Conservation (phyloP, 768 basidiomycete species). For the Leccinellum albellum region DNA sequence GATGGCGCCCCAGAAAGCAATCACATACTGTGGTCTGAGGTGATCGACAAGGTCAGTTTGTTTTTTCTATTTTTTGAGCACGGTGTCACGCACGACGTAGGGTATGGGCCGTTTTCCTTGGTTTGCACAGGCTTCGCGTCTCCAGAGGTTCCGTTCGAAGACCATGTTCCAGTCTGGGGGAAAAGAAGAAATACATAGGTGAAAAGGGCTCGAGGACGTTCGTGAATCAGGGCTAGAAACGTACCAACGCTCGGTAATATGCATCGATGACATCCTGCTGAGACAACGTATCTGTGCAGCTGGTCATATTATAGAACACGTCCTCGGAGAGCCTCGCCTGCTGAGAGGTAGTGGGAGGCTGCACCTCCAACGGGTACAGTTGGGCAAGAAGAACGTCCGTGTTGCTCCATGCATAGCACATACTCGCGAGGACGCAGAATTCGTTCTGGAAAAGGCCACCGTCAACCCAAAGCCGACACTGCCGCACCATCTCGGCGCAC, state of each 20-base stretch:
- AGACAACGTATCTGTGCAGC: constrained; percentile 15
- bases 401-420: constrained; percentile 22
- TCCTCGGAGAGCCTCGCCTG: constrained; percentile 14
- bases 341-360: constrained; percentile 9
- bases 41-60: not conserved
- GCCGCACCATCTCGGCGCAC: constrained; percentile 12
- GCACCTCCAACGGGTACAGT: constrained; percentile 8
- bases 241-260: constrained; percentile 19
- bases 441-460: constrained; percentile 25
- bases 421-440: constrained; percentile 21
- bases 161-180: constrained; percentile 17
- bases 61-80: not conserved
- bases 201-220: not conserved
- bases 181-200: too few species aligned
- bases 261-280: constrained; percentile 21
- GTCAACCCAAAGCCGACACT: constrained; percentile 20
- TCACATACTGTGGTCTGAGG: constrained; percentile 17
- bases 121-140: constrained; percentile 1
- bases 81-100: constrained; percentile 14
- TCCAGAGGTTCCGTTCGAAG: constrained; percentile 6
- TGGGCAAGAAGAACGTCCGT: constrained; percentile 16
- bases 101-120: constrained; percentile 19
- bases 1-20: constrained; percentile 19
- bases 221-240: not conserved
- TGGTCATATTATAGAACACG: constrained; percentile 21